phyloP scores from a whole-genome alignment of 495 filamentous ascomycete genomes.

The Achaetomiella virescens region DNA sequence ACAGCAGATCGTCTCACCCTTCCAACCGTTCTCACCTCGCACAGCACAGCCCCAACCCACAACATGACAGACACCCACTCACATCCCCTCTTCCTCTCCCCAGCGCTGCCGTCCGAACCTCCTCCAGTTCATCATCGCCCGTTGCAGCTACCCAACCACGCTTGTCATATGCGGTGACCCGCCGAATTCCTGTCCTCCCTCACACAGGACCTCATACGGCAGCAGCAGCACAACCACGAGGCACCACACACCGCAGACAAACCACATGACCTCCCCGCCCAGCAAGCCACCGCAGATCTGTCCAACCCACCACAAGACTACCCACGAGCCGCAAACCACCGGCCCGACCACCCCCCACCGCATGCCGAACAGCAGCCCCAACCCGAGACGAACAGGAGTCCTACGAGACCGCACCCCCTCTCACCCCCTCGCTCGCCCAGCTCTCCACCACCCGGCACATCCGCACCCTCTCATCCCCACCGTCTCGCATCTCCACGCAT shows the following conservation, averaged over 20 bases:
- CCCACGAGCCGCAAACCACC: background rate
- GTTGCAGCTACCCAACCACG: slow-evolving; percentile 48
- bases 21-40: background rate
- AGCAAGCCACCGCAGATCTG: slow-evolving; percentile 3
- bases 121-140: slow-evolving; percentile 55
- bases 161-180: slow-evolving; percentile 65
- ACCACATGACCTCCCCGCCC: background rate
- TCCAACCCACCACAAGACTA: slow-evolving; percentile 1
- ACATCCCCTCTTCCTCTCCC: slow-evolving; percentile 42
- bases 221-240: background rate
- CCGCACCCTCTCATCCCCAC: slow-evolving; percentile 62
- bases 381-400: background rate
- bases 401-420: slow-evolving; percentile 26
- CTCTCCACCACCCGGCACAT: slow-evolving; percentile 62
- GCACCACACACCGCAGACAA: background rate
- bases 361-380: background rate
- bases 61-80: slow-evolving; percentile 6
- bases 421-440: slow-evolving; percentile 61
- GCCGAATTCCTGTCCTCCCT: slow-evolving; percentile 53
- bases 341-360: background rate
- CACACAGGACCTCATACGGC: slow-evolving; percentile 25
- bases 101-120: slow-evolving; percentile 53
- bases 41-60: background rate
- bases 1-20: background rate
- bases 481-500: slow-evolving; percentile 70